Evolutionary conservation across 495 filamentous ascomycete genomes (phyloP), one percentile per base, ranked within the genome.

Genomic region (Talaromyces stipitatus): DNA sequence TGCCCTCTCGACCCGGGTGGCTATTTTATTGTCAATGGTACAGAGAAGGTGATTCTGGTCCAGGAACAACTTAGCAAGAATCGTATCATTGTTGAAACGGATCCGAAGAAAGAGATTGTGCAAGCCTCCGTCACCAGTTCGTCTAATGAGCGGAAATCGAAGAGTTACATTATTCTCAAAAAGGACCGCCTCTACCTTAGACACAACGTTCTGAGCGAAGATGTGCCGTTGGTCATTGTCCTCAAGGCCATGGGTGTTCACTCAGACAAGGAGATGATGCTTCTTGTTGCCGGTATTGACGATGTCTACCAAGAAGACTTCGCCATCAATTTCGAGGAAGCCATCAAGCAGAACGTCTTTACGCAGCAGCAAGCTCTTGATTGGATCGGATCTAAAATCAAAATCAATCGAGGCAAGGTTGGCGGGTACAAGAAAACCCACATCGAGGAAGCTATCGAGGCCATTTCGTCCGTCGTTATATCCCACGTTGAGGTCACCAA

Each of bases 1-100:
- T 99, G 94, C 66, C 88, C 94, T 2, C 77, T 97, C 24, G 94
- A 99, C 70, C 94, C 95, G 1, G 94, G 94, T 55, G 94, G 94
- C 26, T 99, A 99, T 69, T 99, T 99, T 65, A 89, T 98, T 62
- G 84, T 98, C 61, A 97, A 96, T 61, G 94, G 94, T 54, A 96
- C 89, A 50, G 94, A 99, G 64, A 97, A 97, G 75, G 94, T 97
- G 50, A 97, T 99, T 65, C 80, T 99, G 12, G 92, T 97, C 30
- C 94, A 97, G 69, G 94, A 99, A 62, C 94, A 97, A 70, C 74
- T 97, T 66, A 97, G 92, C 78, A 97, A 97, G 77, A 99, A 99
- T 72, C 81, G 94, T 74, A 90, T 97, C 58, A 96, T 99, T 65
- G 91, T 99, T 8, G 95, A 99, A 69, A 83, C 86, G 38, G 90